Base-by-base conservation (phyloP, 441 rosid genomes). In the Gossypium schwendimanii region DNA sequence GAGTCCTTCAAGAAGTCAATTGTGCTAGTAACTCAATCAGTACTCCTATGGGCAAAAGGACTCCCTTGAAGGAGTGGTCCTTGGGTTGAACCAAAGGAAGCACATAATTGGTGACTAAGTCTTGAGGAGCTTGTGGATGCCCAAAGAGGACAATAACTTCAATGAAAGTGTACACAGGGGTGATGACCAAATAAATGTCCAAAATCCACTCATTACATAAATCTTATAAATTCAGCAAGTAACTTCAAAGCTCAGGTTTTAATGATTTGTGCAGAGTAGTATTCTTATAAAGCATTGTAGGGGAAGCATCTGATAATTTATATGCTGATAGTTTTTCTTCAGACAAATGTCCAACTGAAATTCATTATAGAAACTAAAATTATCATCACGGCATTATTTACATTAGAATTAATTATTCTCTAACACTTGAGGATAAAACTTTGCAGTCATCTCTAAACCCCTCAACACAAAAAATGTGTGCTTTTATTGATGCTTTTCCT, bases 281-380 rank as follows among this genome's bases (percentile, higher is more conserved):
- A 65, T 24, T 66, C 20, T n/a, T n/a, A 66, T 66, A 36, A 47
- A 65, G 39, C 55, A 66, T n/a, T 47, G 53, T 8, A 24, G 70
- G 21, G 33, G 52, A 24, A 60, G 15, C 31, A 24, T 67, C 59
- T 23, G 21, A 66, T 66, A 24, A 45, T 47, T 8, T 26, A 49
- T 24, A 26, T 49, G n/a, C 44, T n/a, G 44, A 67, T 49, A n/a
- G 39, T 49, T 49, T 24, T 49, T 49, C 71, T 67, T 26, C 17
- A 3, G 6, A 67, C 10, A 67, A 39, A 67, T 15, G 71, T 26
- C 17, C 14, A 26, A 15, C 44, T 15, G 44, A 49, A 57, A 67
- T 66, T 66, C 58, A 24, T 24, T 53, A 49, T n/a, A 66, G 58
- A 66, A 66, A 26, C 71, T 49, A 49, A 49, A 47, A 26, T 66